A percentile compares a stretch with the other conserved stretches of the same genome.
Evolutionary conservation across 257 asterid species (phyloP).

Genomic region (Gentiana macrophylla): DNA sequence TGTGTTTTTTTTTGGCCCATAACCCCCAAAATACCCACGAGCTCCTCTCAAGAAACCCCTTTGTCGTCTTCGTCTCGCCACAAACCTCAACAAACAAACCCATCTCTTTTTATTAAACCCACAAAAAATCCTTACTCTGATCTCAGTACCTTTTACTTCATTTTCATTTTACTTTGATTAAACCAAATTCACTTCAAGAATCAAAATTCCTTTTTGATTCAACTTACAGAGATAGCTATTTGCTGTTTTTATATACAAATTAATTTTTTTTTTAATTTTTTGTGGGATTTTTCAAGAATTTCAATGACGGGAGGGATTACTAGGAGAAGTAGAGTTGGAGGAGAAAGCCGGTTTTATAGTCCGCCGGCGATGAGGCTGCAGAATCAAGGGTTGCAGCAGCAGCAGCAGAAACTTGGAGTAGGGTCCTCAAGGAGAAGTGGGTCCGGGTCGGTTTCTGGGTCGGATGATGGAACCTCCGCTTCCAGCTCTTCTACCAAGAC

Average conservation of each 20-base stretch:
- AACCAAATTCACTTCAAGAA: no score
- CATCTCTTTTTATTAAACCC: neutral
- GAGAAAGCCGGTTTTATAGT: constrained; percentile 64
- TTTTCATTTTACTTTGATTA: no score
- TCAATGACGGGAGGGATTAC: constrained; percentile 28
- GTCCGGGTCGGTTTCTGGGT: constrained; percentile 17
- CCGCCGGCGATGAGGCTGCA: constrained; percentile 75
- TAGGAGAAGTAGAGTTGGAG: constrained; percentile 28
- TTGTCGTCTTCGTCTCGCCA: constrained; percentile 13
- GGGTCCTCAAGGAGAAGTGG: constrained; percentile 11
- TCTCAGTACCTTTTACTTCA: neutral
- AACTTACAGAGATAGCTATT: no score
- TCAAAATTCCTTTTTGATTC: no score
- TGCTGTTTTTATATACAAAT: neutral
- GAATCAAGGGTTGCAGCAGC: constrained; percentile 35
- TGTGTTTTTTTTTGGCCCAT: no score
- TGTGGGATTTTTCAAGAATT: neutral
- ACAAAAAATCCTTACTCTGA: neutral
- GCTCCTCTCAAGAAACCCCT: constrained; percentile 5
- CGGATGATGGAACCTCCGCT: constrained; percentile 15
- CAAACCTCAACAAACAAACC: constrained; percentile 5
- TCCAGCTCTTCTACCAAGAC: constrained; percentile 11
- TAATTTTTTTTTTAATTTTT: no score
- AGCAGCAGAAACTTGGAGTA: constrained; percentile 2
- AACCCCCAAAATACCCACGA: no score